Base-by-base conservation (phyloP, 495 filamentous ascomycete genomes). In the Lophiostoma macrostomum region DNA sequence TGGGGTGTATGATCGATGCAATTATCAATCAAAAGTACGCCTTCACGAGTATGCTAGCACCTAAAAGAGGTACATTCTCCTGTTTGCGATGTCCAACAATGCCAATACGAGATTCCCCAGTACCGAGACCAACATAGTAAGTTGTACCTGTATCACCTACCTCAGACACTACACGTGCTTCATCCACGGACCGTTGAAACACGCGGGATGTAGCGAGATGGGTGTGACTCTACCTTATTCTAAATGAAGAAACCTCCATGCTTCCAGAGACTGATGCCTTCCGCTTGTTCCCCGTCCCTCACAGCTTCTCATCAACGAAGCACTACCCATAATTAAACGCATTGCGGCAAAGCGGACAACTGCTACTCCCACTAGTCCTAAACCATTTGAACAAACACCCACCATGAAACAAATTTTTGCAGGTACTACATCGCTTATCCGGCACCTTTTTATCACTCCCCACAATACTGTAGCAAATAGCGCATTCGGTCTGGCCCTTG, bases 401-500 rank as follows among this genome's bases (percentile, higher is more conserved):
- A 4, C 83, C 79, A 71, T 99, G 94, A 73, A 96, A 99, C 46
- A 85, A 72, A 71, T 99, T 89, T 74, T 90, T 91, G 76, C 94
- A 99, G 3, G 93, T 97, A 41, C 78, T 76, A 72, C 94, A 99
- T 38, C 81, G 76, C 71, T 96, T 96, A 64, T 86, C 90, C 1
- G 94, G 93, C 58, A 94, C 79, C 69, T 84, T 83, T 74, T 86
- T 87, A 66, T 95, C 90, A 13, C 78, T 81, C 23, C 87, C 85
- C 45, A 98, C 85, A 59, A 97, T 90, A 37, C 84, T 88, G 71
- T 96, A 97, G 73, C 93, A 98, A 65, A 97, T 97, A 3, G 93
- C 88, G 64, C 93, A 99, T 72, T 97, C 93, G 11, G 80, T 90
- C 67, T 97, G 90, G 3, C 89, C 91, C 71, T 95, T 91, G 55